phyloP scores from a whole-genome alignment of 1,284 basidiomycete species.

The Ustilago lituana region DNA sequence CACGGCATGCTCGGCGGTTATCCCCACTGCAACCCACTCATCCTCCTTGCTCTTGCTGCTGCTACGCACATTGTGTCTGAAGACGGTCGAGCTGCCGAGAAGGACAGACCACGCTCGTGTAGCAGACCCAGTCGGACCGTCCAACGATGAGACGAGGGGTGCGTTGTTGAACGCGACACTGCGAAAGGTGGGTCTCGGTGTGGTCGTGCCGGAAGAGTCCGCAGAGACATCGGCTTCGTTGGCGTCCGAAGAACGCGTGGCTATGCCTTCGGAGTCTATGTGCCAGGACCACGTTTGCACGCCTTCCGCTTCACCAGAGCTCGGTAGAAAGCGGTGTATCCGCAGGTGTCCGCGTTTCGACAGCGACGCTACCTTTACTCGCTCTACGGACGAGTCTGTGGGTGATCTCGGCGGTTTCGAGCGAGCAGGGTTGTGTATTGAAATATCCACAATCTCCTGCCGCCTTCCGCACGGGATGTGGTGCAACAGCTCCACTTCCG shows the following conservation, averaged over 20 bases:
- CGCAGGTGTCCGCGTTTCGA: constrained; percentile 13
- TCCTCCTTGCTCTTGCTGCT: not conserved
- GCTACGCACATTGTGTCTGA: no score
- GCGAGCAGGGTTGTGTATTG: no score
- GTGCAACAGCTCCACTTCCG: not conserved
- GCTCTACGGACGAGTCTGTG: no score
- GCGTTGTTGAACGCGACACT: constrained; percentile 43
- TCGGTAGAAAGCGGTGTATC: not conserved
- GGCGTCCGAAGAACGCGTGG: not conserved
- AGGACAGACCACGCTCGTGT: constrained; percentile 39
- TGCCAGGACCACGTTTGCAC: not conserved
- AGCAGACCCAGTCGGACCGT: not conserved
- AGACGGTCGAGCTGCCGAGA: constrained; percentile 15
- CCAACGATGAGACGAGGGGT: not conserved
- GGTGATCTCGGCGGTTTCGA: no score
- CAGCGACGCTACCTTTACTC: constrained; percentile 19
- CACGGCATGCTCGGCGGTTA: constrained; percentile 25
- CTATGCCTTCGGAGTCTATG: constrained; percentile 1
- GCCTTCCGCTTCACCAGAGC: not conserved
- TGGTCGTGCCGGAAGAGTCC: constrained; percentile 10
- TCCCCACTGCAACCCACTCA: constrained; percentile 35
- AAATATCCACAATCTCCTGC: constrained; percentile 19
- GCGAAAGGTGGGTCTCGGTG: constrained; percentile 20
- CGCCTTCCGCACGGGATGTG: not conserved
- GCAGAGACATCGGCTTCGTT: not conserved